These are phyloP conservation scores for Pholiota adiposa DNA, from an alignment of 1,284 basidiomycete genomes.

Conservation along the genomic window DNA sequence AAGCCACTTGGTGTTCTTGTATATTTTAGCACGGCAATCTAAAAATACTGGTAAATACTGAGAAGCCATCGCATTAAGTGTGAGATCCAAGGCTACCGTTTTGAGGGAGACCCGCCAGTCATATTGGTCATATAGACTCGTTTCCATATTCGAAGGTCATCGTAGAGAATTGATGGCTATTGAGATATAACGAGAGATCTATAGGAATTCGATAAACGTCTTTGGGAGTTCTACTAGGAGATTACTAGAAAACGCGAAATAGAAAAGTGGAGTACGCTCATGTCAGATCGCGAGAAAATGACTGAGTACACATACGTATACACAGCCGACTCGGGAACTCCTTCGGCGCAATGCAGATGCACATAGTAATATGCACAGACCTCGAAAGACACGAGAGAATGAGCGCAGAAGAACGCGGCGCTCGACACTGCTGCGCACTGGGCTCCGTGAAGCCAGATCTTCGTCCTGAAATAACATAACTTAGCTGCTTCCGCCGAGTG, in stretches of 20 bases:
- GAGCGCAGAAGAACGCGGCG: background rate
- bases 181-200: background rate
- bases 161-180: background rate
- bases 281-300: background rate
- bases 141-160: background rate
- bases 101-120: background rate
- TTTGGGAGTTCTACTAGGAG: background rate
- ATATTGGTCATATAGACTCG: background rate
- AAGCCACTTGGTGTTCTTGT: background rate
- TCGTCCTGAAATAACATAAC: background rate
- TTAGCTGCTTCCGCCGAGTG: conserved; percentile 1
- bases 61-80: background rate
- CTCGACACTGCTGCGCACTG: background rate
- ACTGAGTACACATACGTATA: background rate
- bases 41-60: background rate
- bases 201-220: background rate
- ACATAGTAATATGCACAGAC: background rate
- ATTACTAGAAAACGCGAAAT: background rate
- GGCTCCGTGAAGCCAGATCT: background rate
- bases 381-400: background rate
- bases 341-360: background rate
- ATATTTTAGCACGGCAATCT: background rate
- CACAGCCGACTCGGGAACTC: background rate
- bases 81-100: background rate
- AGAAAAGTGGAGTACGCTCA: background rate